Base-by-base conservation (phyloP, 2,329 filamentous ascomycete species). In the Aspergillus aculeatinus region DNA sequence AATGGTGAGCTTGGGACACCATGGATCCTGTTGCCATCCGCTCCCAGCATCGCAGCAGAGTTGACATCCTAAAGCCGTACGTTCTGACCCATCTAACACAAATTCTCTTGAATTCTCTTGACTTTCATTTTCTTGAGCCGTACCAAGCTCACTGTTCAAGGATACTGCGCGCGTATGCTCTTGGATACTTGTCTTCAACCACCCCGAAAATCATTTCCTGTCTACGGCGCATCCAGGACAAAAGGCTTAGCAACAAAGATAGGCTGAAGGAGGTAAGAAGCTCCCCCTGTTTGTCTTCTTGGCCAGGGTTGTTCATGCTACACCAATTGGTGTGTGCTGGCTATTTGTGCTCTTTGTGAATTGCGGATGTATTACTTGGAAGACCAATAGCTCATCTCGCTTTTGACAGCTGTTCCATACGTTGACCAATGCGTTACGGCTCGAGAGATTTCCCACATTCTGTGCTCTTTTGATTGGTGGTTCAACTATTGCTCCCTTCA, bases 391-490 rank as follows among this genome's bases (percentile, higher is more conserved):
- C 68, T 73, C 58, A 72, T 65, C 33, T 48, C 44, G 48, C 48
- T n/a, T n/a, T 53, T 49, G 59, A 49, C 59, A 82, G 80, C 60
- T 81, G 50, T 63, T 64, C 49, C 68, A 66, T 42, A 72, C 78
- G 52, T 66, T 83, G 33, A 71, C 69, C 42, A 69, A 72, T 61
- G 73, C 79, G 27, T 65, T 81, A 39, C 76, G 76, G 42, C 64
- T 78, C 47, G 76, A 82, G 65, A 77, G 79, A 53, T 84, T 85
- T 63, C 81, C 83, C 35, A 74, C 81, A 3, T 83, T 82, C 61
- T 85, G 82, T 68, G 83, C 78, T 48, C 65, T 79, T 25, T 72
- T 85, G 16, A 75, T 84, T 19, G 83, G 80, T 44, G 82, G 82
- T 23, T 83, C 82, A 55, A 83, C 80, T 16, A 58, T 81, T 53